These are phyloP conservation scores for Thyridium curvatum DNA, from an alignment of 2,329 filamentous ascomycete species.

Conservation along the genomic window DNA sequence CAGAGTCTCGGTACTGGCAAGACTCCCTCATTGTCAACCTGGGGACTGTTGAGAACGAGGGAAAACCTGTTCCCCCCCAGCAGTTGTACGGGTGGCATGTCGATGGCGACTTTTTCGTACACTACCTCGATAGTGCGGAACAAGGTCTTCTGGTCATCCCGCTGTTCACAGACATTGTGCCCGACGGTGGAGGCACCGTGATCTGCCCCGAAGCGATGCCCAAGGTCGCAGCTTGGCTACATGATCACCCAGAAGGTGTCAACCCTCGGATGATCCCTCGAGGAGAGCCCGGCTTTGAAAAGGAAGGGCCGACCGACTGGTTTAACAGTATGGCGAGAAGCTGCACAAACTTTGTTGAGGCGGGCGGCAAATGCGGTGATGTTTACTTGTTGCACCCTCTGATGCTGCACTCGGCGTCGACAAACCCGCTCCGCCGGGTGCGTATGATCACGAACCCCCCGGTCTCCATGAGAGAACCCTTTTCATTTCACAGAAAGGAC, in stretches of 20 bases:
- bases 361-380: constrained; percentile 46
- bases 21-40: constrained; percentile 67
- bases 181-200: constrained; percentile 57
- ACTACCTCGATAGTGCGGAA: constrained; percentile 65
- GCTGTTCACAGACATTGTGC: constrained; percentile 56
- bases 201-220: constrained; percentile 56
- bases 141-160: constrained; percentile 64
- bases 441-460: constrained; percentile 53
- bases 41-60: constrained; percentile 47
- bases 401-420: constrained; percentile 51
- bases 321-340: constrained; percentile 30
- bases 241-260: constrained; percentile 58
- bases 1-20: constrained; percentile 49
- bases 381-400: constrained; percentile 54
- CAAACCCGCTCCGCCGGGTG: constrained; percentile 30
- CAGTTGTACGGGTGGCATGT: constrained; percentile 59
- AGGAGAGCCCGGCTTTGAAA: constrained; percentile 36
- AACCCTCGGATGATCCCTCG: constrained; percentile 58
- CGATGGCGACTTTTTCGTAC: constrained; percentile 67
- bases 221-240: constrained; percentile 49
- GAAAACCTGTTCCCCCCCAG: constrained; percentile 40
- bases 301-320: constrained; percentile 36
- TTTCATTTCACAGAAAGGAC: constrained; percentile 41
- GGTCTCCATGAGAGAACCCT: constrained; percentile 43
- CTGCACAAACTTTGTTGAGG: constrained; percentile 46